Evolutionary conservation across 139 green algal species (phyloP).

Genomic region (Tetradesmus lagerheimii): DNA sequence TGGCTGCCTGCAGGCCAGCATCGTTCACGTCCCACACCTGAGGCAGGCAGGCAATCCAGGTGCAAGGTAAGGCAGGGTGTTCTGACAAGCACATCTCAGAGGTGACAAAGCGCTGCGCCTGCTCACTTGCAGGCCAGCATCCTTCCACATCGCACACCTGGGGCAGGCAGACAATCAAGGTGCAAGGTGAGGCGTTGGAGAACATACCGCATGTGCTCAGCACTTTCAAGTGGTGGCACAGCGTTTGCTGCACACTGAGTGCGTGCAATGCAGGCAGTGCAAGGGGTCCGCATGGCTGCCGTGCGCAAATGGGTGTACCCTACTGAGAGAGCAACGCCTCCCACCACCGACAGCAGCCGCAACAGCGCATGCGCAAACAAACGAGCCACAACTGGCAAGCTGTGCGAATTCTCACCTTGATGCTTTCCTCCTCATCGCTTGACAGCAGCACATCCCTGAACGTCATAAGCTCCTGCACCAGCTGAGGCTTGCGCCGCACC

Average conservation of each 20-base stretch:
- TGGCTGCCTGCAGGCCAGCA: conserved; percentile 87
- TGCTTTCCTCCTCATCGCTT: conserved; percentile 65
- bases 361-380: not conserved
- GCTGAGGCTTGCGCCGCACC: conserved; percentile 63
- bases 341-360: not conserved
- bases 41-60: not conserved
- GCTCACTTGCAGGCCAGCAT: conserved; percentile 89
- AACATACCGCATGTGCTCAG: too few species aligned
- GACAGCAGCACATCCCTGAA: conserved; percentile 83
- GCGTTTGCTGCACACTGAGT: too few species aligned
- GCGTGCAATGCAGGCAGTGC: too few species aligned
- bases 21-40: conserved; percentile 91
- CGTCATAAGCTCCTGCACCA: conserved; percentile 79
- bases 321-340: too few species aligned
- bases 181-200: too few species aligned
- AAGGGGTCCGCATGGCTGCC: too few species aligned
- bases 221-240: too few species aligned
- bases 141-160: conserved; percentile 88
- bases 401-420: conserved; percentile 70
- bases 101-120: too few species aligned
- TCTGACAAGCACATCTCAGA: too few species aligned
- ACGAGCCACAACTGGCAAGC: too few species aligned
- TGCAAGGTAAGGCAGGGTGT: too few species aligned
- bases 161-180: not conserved
- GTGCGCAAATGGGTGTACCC: too few species aligned